Conservation (phyloP, 148 eudicot genomes). For the Fallopia convolvulus region DNA sequence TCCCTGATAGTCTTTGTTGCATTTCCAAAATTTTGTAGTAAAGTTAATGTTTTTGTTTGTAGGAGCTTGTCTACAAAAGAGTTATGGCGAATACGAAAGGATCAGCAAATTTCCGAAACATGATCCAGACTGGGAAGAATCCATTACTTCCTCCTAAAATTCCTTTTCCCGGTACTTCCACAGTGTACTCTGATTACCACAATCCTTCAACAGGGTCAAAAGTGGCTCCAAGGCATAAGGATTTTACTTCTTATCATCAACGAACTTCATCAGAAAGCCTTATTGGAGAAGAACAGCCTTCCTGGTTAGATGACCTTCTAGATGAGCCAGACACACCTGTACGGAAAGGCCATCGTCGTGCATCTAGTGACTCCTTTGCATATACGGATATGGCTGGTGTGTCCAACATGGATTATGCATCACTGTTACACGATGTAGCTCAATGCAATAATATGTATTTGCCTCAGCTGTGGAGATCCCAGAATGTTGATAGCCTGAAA, state of each 20-base stretch:
- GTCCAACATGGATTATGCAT: constrained; percentile 42
- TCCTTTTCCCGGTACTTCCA: constrained; percentile 69
- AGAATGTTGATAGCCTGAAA: constrained; percentile 32
- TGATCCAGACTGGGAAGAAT: constrained; percentile 58
- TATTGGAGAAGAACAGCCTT: constrained; percentile 83
- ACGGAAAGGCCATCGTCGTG: constrained; percentile 85
- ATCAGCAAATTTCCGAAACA: constrained; percentile 47
- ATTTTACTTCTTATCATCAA: constrained; percentile 62
- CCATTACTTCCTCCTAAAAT: constrained; percentile 86
- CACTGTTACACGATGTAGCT: constrained; percentile 39
- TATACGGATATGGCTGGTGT: constrained; percentile 53
- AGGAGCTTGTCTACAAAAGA: background rate
- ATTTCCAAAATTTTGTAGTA: background rate
- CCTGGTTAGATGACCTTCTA: constrained; percentile 95
- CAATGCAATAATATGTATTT: constrained; percentile 34
- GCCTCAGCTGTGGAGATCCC: constrained; percentile 42
- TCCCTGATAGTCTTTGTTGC: background rate
- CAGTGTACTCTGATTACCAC: constrained; percentile 59
- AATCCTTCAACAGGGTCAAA: constrained; percentile 39
- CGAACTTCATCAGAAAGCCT: constrained; percentile 92
- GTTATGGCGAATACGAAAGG: constrained; percentile 74
- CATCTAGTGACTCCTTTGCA: constrained; percentile 95
- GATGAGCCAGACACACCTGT: constrained; percentile 93
- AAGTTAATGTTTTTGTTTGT: background rate
- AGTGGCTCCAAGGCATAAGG: constrained; percentile 43